Evolutionary conservation across 2,329 filamentous ascomycete species (phyloP).

Genomic region (Pseudopyrenochaeta lycopersici): DNA sequence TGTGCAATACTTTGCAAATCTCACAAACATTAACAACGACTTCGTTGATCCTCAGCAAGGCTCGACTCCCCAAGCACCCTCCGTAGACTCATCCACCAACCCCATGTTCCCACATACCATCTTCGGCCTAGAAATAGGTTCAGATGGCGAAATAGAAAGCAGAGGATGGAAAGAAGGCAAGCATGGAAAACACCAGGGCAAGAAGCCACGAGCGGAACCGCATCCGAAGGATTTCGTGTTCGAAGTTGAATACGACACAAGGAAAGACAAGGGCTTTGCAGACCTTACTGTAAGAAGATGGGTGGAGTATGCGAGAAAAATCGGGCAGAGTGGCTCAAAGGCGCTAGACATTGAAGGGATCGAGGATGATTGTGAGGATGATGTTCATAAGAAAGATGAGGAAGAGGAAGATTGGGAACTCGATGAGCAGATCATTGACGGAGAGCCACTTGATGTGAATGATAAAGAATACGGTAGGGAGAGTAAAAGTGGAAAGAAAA

Average conservation of each 20-base stretch:
- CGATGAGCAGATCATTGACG: slow-evolving; percentile 8
- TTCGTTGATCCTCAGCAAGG: slow-evolving; percentile 46
- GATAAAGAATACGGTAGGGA: slow-evolving; percentile 29
- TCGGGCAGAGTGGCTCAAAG: slow-evolving; percentile 64
- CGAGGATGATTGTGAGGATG: slow-evolving; percentile 32
- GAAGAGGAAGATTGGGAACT: slow-evolving; percentile 26
- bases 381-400: slow-evolving; percentile 1
- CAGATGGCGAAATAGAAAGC: slow-evolving; percentile 32
- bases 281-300: slow-evolving; percentile 88
- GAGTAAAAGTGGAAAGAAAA: slow-evolving; percentile 53
- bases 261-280: slow-evolving; percentile 76
- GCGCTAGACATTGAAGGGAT: slow-evolving; percentile 11
- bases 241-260: slow-evolving; percentile 87
- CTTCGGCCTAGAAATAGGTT: slow-evolving; percentile 38
- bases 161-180: slow-evolving; percentile 71
- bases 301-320: slow-evolving; percentile 79
- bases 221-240: slow-evolving; percentile 73
- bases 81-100: slow-evolving; percentile 10
- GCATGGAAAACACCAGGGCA: slow-evolving; percentile 66
- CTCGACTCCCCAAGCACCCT: background rate
- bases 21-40: slow-evolving; percentile 88
- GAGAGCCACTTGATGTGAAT: slow-evolving; percentile 32
- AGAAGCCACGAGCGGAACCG: slow-evolving; percentile 59
- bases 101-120: slow-evolving; percentile 22
- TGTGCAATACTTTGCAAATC: slow-evolving; percentile 91